Evolutionary conservation across 352 stramenopile species (phyloP), one percentile per base, ranked within the genome.

Genomic region (Phytophthora tubulina): DNA sequence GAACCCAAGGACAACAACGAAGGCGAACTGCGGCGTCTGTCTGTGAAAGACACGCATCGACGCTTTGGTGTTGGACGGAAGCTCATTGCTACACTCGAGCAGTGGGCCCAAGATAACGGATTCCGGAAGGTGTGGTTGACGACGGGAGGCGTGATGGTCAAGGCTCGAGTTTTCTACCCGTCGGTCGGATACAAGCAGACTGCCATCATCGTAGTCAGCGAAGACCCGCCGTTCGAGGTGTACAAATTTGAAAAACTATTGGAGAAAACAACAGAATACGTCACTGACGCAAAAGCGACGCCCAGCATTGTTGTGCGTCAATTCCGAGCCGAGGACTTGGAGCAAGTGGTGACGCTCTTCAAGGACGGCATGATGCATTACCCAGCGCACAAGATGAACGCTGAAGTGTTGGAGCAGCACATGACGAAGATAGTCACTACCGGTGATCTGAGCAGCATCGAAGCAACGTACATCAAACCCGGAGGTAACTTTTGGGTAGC

Each of bases 1-100:
- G 67, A 82, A 54, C 30, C 27, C 7, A 80, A 81, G 49, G 21
- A 54, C 17, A 45, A 73, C 7, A 30, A 57, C 11, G 71, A 80
- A 49, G 77, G 62, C 31, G 65, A 72, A 38, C 36, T 80, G 50
- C 74, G 82, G 1, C 77, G 82, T 51, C 73, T 90, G 76, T 87
- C 80, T 1, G 80, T 88, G 32, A 72, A 78, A 58, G n/a, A 55
- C 31, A 72, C 70, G 10, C 68, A 70, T 15, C 76, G 73, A 8
- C 76, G 80, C 11, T 73, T 68, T 17, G 78, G 80, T 27, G 46
- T 90, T 14, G 80, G 72, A 1, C 73, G 70, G 9, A 45, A 72
- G 13, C 70, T 90, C 6, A 63, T 90, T 17, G 7, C n/a, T 4
- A 11, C 64, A 39, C 65, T 90, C 1, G 82, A 90, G 52, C 9